A percentile compares a stretch with the other conserved stretches of the same genome.
These are phyloP conservation scores for Colletotrichum scovillei DNA, from an alignment of 2,329 filamentous ascomycete genomes.

Conservation along the genomic window DNA sequence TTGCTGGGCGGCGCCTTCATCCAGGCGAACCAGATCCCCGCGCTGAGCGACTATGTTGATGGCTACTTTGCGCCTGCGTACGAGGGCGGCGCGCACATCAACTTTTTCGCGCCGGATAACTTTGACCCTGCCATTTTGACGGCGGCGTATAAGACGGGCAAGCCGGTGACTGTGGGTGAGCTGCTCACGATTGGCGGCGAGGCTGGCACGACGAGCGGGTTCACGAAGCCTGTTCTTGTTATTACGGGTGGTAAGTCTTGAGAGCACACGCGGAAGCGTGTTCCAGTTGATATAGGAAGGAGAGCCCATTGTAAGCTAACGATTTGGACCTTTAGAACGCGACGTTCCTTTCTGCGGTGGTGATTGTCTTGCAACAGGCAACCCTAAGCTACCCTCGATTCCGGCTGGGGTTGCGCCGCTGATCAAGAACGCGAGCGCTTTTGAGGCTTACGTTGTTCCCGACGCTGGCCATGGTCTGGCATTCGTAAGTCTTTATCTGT, in stretches of 20 bases:
- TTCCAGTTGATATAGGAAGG: too few relatives aligned
- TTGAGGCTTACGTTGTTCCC: slow-evolving; percentile 65
- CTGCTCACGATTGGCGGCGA: slow-evolving; percentile 64
- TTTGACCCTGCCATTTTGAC: slow-evolving; percentile 67
- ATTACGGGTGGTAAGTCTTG: slow-evolving; percentile 63
- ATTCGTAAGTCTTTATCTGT: slow-evolving; percentile 43
- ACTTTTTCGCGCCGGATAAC: slow-evolving; percentile 62
- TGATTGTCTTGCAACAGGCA: slow-evolving; percentile 62
- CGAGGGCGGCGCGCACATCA: slow-evolving; percentile 60
- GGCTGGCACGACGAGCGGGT: slow-evolving; percentile 48
- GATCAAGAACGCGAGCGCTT: slow-evolving; percentile 58
- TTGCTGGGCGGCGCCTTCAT: slow-evolving; percentile 59
- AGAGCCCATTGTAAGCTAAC: background rate
- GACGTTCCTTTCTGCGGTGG: slow-evolving; percentile 72
- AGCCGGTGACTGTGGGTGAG: slow-evolving; percentile 69
- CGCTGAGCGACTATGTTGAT: slow-evolving; percentile 49
- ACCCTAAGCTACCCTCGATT: slow-evolving; percentile 51
- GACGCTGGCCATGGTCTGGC: slow-evolving; percentile 64
- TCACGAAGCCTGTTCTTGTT: slow-evolving; percentile 66
- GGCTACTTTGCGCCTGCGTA: slow-evolving; percentile 66
- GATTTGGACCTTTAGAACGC: slow-evolving; percentile 44
- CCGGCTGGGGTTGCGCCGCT: slow-evolving; percentile 52
- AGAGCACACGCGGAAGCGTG: too few relatives aligned
- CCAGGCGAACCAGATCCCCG: slow-evolving; percentile 48
- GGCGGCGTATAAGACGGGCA: slow-evolving; percentile 57